Conservation (phyloP, 495 filamentous ascomycete species). For the Aspergillus kassunensis region DNA sequence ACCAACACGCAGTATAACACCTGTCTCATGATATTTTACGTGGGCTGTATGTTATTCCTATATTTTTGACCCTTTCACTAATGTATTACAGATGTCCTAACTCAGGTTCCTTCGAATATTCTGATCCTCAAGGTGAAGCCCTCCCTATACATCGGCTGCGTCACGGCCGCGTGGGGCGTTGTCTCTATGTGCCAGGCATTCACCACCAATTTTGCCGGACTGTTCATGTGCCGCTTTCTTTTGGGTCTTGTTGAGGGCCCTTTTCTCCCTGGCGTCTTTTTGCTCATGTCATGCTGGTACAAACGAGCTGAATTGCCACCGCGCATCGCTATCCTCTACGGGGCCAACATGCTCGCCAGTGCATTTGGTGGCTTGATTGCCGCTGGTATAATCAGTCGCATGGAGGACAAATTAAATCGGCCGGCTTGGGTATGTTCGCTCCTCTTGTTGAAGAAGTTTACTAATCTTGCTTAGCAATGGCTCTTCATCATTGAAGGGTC, state of each 20-base stretch:
- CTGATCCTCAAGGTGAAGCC: neutral
- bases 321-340: neutral
- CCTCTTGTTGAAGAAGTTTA: neutral
- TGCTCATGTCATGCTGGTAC: neutral
- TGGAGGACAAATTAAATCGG: neutral
- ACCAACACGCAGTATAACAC: neutral
- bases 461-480: neutral
- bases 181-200: neutral
- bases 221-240: neutral
- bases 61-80: neutral
- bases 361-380: neutral
- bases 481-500: neutral
- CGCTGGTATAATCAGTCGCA: neutral
- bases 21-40: neutral
- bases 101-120: neutral
- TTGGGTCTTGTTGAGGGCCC: neutral
- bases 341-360: neutral
- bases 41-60: neutral
- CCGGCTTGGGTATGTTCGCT: neutral
- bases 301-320: neutral
- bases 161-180: neutral
- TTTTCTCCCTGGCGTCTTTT: neutral
- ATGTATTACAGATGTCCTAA: neutral
- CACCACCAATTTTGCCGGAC: neutral
- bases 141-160: neutral